Evolutionary conservation across 208 protist genomes (phyloP).

Genomic region (Trypanosoma caninum): DNA sequence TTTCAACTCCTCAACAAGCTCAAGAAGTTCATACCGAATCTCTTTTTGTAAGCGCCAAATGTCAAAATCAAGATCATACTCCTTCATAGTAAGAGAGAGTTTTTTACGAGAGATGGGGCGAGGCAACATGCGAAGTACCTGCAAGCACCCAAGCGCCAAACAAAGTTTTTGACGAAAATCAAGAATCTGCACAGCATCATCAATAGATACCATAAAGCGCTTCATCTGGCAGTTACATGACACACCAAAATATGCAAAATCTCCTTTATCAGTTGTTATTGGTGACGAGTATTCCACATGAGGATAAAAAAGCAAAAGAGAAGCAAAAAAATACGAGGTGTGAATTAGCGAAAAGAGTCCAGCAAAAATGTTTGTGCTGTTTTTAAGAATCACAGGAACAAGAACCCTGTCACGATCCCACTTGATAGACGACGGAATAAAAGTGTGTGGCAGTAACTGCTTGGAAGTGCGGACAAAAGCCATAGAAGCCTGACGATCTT

Average conservation of each 20-base stretch:
- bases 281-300: constrained; percentile 81
- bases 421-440: constrained; percentile 40
- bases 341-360: constrained; percentile 60
- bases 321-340: constrained; percentile 72
- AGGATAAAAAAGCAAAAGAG: constrained; percentile 77
- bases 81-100: constrained; percentile 68
- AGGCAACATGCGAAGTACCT: constrained; percentile 57
- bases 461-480: constrained; percentile 88
- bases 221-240: constrained; percentile 87
- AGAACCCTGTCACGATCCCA: constrained; percentile 67
- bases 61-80: constrained; percentile 66
- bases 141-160: constrained; percentile 61
- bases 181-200: constrained; percentile 70
- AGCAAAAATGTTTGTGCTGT: constrained; percentile 42
- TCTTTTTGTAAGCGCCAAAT: constrained; percentile 54
- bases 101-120: constrained; percentile 62
- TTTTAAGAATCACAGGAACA: constrained; percentile 63
- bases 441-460: constrained; percentile 48
- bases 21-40: constrained; percentile 55
- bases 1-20: constrained; percentile 69
- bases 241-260: constrained; percentile 80
- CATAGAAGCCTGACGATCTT: constrained; percentile 62
- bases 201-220: constrained; percentile 68
- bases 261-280: constrained; percentile 44
- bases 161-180: constrained; percentile 81